Evolutionary conservation across 2,329 filamentous ascomycete genomes (phyloP).

Genomic region (Penicillium rolfsii): DNA sequence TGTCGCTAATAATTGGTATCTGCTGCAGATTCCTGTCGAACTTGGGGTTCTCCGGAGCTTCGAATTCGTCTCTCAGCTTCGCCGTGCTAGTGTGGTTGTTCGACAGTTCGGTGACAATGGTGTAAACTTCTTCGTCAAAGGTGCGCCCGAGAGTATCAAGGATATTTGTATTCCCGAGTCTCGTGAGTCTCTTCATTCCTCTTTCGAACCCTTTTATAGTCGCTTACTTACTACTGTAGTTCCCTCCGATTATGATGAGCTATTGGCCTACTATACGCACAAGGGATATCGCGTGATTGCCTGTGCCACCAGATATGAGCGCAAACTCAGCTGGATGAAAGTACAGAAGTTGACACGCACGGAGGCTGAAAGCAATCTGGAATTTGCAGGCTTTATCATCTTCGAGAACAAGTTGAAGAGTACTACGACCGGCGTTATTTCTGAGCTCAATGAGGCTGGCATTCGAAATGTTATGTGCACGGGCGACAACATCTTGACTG

Average conservation of each 20-base stretch:
- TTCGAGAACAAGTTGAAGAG: slow-evolving; percentile 99
- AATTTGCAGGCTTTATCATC: slow-evolving; percentile 94
- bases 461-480: slow-evolving; percentile 96
- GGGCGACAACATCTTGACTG: slow-evolving; percentile 95
- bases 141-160: slow-evolving; percentile 93
- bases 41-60: slow-evolving; percentile 89
- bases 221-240: slow-evolving; percentile 51
- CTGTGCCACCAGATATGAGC: slow-evolving; percentile 85
- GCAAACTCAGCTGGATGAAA: slow-evolving; percentile 89
- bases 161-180: slow-evolving; percentile 85
- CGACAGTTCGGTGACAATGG: slow-evolving; percentile 83
- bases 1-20: not conserved
- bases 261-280: slow-evolving; percentile 88
- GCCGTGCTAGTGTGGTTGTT: slow-evolving; percentile 90
- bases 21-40: slow-evolving; percentile 62
- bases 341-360: slow-evolving; percentile 89
- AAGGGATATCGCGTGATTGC: slow-evolving; percentile 96
- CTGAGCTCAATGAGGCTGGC: slow-evolving; percentile 78
- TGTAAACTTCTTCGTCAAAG: slow-evolving; percentile 90
- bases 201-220: not conserved
- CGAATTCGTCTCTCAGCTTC: slow-evolving; percentile 91
- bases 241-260: slow-evolving; percentile 85
- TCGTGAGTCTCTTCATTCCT: slow-evolving; percentile 56
- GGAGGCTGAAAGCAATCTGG: slow-evolving; percentile 79
- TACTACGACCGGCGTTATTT: slow-evolving; percentile 76